Evolutionary conservation across 2,329 filamentous ascomycete species (phyloP).

Genomic region (Aspergillus texensis): DNA sequence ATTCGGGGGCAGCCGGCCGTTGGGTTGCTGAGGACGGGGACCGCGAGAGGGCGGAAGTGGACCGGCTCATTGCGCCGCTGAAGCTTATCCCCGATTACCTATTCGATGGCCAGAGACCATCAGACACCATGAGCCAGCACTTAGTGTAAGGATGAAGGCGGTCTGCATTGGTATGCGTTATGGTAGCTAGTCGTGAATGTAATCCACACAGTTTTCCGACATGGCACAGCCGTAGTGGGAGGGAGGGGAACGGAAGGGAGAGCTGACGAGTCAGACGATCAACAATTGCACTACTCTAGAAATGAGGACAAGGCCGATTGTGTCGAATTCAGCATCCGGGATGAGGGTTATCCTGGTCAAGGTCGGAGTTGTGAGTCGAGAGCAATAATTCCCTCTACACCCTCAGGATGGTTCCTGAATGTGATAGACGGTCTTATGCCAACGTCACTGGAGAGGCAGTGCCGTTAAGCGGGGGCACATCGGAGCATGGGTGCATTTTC

Average conservation of each 20-base stretch:
- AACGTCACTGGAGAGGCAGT: conserved; percentile 20
- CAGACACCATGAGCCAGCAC: conserved; percentile 37
- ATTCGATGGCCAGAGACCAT: conserved; percentile 35
- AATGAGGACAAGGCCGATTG: neutral
- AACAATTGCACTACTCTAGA: conserved; percentile 23
- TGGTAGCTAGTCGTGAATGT: conserved; percentile 20
- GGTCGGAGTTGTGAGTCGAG: neutral
- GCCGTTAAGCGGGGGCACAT: conserved; percentile 15
- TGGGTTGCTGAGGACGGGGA: conserved; percentile 37
- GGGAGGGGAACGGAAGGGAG: conserved; percentile 23
- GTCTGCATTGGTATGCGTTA: conserved; percentile 38
- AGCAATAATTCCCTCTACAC: conserved; percentile 6
- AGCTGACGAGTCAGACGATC: conserved; percentile 20
- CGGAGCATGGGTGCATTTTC: conserved; percentile 10
- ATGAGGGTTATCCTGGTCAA: neutral
- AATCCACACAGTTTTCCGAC: conserved; percentile 17
- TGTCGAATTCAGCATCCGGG: neutral
- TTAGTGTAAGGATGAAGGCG: conserved; percentile 31
- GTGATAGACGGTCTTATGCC: conserved; percentile 9
- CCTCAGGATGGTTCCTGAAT: conserved; percentile 4
- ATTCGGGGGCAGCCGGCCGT: conserved; percentile 38
- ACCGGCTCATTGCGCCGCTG: conserved; percentile 34
- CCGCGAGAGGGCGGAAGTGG: conserved; percentile 30
- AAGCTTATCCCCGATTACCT: conserved; percentile 38
- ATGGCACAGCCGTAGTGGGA: conserved; percentile 15